These are phyloP conservation scores for Clarireedia homoeocarpa DNA, from an alignment of 2,329 filamentous ascomycete genomes.

Conservation along the genomic window DNA sequence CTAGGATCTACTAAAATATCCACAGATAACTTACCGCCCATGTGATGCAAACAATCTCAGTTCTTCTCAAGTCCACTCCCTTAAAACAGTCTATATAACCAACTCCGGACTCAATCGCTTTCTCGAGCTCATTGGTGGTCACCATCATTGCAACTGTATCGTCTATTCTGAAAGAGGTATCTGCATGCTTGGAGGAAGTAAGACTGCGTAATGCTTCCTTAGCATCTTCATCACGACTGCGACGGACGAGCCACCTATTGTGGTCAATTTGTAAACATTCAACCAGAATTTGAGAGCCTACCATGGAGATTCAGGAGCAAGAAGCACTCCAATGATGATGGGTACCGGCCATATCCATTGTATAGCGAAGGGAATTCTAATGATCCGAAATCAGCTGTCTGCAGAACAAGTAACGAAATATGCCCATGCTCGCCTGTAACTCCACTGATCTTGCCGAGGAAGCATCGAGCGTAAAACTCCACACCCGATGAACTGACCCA, in stretches of 20 bases:
- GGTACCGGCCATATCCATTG: conserved; percentile 44
- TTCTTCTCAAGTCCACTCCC: conserved; percentile 41
- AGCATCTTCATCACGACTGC: conserved; percentile 35
- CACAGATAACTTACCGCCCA: conserved; percentile 39
- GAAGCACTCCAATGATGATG: conserved; percentile 35
- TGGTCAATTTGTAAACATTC: not conserved
- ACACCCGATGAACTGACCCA: conserved; percentile 41
- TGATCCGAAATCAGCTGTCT: not conserved
- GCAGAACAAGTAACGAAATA: conserved; percentile 23
- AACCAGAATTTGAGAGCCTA: not conserved
- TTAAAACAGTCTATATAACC: conserved; percentile 43
- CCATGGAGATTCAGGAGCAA: conserved; percentile 42
- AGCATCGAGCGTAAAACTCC: conserved; percentile 39
- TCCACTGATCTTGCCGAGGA: conserved; percentile 36
- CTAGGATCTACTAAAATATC: not conserved
- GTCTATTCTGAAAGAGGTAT: conserved; percentile 16
- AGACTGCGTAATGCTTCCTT: conserved; percentile 37
- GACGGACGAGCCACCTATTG: conserved; percentile 34
- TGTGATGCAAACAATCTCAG: conserved; percentile 46
- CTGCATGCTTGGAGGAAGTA: conserved; percentile 26
- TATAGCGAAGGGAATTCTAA: conserved; percentile 38
- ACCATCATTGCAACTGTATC: conserved; percentile 40
- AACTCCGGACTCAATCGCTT: conserved; percentile 31
- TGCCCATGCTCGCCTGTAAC: conserved; percentile 34
- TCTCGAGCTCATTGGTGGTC: conserved; percentile 48